These are phyloP conservation scores for Cladobotryum mycophilum DNA, from an alignment of 2,329 filamentous ascomycete genomes.

Conservation along the genomic window DNA sequence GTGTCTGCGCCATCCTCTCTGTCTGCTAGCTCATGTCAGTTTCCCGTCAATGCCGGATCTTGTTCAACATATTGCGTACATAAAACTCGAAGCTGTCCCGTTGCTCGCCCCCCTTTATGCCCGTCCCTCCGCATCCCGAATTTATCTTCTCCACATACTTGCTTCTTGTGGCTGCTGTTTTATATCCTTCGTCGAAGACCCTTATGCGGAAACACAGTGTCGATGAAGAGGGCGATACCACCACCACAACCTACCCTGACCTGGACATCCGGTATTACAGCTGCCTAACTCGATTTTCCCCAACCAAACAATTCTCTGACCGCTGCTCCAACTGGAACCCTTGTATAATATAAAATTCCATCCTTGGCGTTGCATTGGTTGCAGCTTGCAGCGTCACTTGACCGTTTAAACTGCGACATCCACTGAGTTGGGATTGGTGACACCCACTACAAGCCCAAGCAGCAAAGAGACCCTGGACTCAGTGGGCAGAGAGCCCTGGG, in stretches of 20 bases:
- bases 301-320: too few relatives aligned
- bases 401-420: constrained; percentile 9
- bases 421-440: constrained; percentile 9
- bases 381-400: constrained; percentile 7
- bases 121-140: not conserved
- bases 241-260: too few relatives aligned
- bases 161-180: not conserved
- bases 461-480: too few relatives aligned
- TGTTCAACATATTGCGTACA: not conserved
- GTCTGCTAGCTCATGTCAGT: too few relatives aligned
- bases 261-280: too few relatives aligned
- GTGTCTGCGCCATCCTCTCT: too few relatives aligned
- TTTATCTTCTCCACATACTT: not conserved
- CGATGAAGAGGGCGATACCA: too few relatives aligned
- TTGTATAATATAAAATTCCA: not conserved
- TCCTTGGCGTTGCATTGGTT: not conserved
- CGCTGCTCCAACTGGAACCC: not conserved
- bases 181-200: not conserved
- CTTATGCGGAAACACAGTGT: not conserved
- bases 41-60: not conserved
- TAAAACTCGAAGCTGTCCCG: constrained; percentile 3
- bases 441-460: constrained; percentile 1
- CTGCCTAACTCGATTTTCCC: too few relatives aligned
- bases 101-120: not conserved
- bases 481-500: too few relatives aligned